A percentile compares a stretch with the other conserved stretches of the same genome.
These are phyloP conservation scores for Teratosphaeriaceae sp. DNA, from an alignment of 2,329 filamentous ascomycete species.

Conservation along the genomic window DNA sequence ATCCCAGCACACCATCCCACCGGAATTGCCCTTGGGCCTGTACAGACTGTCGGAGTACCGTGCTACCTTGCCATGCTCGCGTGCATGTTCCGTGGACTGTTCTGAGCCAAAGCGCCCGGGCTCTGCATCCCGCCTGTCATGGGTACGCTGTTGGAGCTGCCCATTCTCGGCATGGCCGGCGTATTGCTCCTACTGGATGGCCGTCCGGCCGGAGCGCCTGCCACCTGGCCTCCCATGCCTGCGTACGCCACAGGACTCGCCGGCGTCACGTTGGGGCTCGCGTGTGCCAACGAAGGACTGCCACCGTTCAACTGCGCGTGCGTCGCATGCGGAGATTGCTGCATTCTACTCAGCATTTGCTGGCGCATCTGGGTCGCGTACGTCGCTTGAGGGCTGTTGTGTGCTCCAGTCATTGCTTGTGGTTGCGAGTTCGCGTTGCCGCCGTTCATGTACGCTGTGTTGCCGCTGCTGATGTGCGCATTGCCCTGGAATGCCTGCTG, in stretches of 20 bases:
- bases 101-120: conserved; percentile 22
- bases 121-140: conserved; percentile 23
- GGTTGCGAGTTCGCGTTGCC: not conserved
- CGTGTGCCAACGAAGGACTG: conserved; percentile 21
- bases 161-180: conserved; percentile 26
- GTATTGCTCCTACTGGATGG: conserved; percentile 25
- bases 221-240: conserved; percentile 3
- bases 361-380: conserved; percentile 28
- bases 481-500: conserved; percentile 20
- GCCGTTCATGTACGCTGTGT: conserved; percentile 11
- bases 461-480: conserved; percentile 13
- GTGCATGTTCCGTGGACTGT: conserved; percentile 27
- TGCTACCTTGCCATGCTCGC: conserved; percentile 23
- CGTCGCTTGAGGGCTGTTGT: conserved; percentile 12
- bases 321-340: conserved; percentile 10
- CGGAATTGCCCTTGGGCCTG: no score
- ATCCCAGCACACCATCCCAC: not conserved
- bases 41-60: no score
- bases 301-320: conserved; percentile 19
- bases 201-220: conserved; percentile 2
- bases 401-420: conserved; percentile 5
- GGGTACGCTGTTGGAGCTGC: conserved; percentile 23
- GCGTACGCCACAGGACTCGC: conserved; percentile 21
- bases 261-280: conserved; percentile 20
- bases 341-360: conserved; percentile 17